Evolutionary conservation across 805 yeast species (phyloP).

Genomic region (Myxozyma lipomycoides): DNA sequence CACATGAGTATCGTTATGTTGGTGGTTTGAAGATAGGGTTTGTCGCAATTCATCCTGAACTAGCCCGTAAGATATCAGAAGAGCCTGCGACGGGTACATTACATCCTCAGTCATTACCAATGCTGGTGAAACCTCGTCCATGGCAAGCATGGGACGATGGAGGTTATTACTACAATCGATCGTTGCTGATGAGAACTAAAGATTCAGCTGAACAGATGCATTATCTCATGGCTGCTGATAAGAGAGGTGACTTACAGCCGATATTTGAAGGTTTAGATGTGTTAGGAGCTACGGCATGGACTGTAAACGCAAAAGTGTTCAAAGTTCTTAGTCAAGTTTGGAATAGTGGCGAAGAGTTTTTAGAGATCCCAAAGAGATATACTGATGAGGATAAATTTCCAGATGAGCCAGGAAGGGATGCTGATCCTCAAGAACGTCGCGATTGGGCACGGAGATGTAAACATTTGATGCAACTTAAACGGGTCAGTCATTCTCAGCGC

Average conservation of each 20-base stretch:
- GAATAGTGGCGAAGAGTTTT: constrained; percentile 76
- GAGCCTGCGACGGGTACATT: constrained; percentile 60
- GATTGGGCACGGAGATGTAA: constrained; percentile 66
- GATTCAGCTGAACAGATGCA: constrained; percentile 88
- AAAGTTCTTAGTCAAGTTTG: constrained; percentile 70
- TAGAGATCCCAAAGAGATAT: constrained; percentile 61
- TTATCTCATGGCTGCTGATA: constrained; percentile 79
- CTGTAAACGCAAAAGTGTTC: constrained; percentile 71
- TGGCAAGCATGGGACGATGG: constrained; percentile 84
- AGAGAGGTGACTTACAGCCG: constrained; percentile 56
- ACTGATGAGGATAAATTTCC: constrained; percentile 46
- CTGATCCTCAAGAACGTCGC: constrained; percentile 67
- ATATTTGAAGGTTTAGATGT: constrained; percentile 82
- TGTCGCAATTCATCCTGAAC: constrained; percentile 64
- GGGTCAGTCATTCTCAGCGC: constrained; percentile 74
- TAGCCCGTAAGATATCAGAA: constrained; percentile 63
- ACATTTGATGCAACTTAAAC: constrained; percentile 54
- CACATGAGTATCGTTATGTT: constrained; percentile 78
- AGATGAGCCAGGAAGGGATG: constrained; percentile 55
- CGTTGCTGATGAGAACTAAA: constrained; percentile 66
- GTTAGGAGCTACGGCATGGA: constrained; percentile 87
- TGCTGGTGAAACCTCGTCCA: constrained; percentile 85
- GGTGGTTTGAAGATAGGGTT: constrained; percentile 80
- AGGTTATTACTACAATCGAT: constrained; percentile 69
- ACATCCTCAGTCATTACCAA: constrained; percentile 85